Percentiles rank a stretch among this genome's conserved stretches.
phyloP scores from a whole-genome alignment of 1,284 basidiomycete species.

The Microbotryomycetes sp. region DNA sequence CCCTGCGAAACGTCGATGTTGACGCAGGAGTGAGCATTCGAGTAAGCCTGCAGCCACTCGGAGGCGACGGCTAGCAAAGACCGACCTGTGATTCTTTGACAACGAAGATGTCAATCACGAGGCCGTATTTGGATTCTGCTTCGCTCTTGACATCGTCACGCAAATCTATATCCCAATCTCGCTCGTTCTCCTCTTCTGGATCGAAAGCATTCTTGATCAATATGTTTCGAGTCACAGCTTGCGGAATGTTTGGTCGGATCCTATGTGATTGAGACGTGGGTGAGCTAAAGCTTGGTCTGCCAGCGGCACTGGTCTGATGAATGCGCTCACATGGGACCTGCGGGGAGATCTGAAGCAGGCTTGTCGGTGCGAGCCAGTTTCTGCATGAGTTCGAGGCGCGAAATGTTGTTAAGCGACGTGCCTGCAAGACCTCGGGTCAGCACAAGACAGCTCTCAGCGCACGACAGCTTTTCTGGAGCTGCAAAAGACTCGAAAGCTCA shows the following conservation, averaged over 20 bases:
- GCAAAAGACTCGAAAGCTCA: too few relatives aligned
- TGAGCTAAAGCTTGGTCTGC: neutral
- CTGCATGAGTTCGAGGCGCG: slow-evolving; percentile 96
- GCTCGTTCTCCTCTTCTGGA: slow-evolving; percentile 92
- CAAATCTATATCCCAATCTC: slow-evolving; percentile 92
- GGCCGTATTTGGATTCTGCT: slow-evolving; percentile 80
- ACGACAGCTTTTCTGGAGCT: too few relatives aligned
- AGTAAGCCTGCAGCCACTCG: neutral
- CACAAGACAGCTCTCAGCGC: neutral
- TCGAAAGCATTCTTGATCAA: slow-evolving; percentile 94
- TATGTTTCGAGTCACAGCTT: slow-evolving; percentile 35
- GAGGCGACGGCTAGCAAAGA: slow-evolving; percentile 6
- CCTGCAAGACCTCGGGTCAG: slow-evolving; percentile 19
- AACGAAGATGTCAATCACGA: slow-evolving; percentile 78
- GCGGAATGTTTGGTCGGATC: slow-evolving; percentile 41
- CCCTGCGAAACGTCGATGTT: slow-evolving; percentile 68
- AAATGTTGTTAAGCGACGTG: slow-evolving; percentile 85
- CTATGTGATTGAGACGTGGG: slow-evolving; percentile 38
- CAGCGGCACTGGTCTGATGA: slow-evolving; percentile 6
- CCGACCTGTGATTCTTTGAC: slow-evolving; percentile 85
- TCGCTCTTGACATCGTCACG: slow-evolving; percentile 93
- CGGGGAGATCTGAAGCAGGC: slow-evolving; percentile 46
- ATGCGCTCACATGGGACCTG: slow-evolving; percentile 36
- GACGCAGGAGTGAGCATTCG: too few relatives aligned
- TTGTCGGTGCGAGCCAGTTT: slow-evolving; percentile 87